phyloP scores from a whole-genome alignment of 768 basidiomycete genomes.

The Calvatia gigantea region DNA sequence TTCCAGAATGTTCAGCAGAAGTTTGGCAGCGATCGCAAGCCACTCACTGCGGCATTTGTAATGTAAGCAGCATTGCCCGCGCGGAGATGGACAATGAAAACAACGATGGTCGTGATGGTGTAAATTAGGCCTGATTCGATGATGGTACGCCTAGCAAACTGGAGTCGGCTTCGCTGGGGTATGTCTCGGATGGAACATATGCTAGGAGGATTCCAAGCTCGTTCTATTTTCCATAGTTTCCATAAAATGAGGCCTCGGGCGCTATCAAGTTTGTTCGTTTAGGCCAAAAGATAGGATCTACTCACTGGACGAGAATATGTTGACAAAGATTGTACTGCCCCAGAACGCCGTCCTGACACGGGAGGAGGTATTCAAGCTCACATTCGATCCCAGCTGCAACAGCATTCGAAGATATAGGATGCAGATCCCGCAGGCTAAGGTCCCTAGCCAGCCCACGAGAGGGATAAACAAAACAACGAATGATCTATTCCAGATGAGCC shows the following conservation, averaged over 20 bases:
- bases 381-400: neutral
- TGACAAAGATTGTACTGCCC: slow-evolving; percentile 16
- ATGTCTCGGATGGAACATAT: slow-evolving; percentile 8
- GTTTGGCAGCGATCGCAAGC: neutral
- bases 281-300: neutral
- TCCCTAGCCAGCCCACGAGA: slow-evolving; percentile 15
- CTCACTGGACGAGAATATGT: slow-evolving; percentile 20
- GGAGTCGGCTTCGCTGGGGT: slow-evolving; percentile 2
- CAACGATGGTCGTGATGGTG: slow-evolving; percentile 11
- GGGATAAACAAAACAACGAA: slow-evolving; percentile 13
- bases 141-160: slow-evolving; percentile 10
- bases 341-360: slow-evolving; percentile 11
- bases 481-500: slow-evolving; percentile 16
- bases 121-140: slow-evolving; percentile 20
- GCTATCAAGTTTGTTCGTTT: neutral
- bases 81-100: slow-evolving; percentile 14
- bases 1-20: neutral
- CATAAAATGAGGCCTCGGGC: slow-evolving; percentile 13
- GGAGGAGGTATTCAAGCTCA: neutral
- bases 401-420: slow-evolving; percentile 4
- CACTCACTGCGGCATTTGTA: slow-evolving; percentile 16
- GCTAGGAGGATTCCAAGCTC: neutral
- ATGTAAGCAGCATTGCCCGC: slow-evolving; percentile 11
- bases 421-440: slow-evolving; percentile 6
- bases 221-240: slow-evolving; percentile 13